These are phyloP conservation scores for Sarocladium strictum DNA, from an alignment of 2,329 filamentous ascomycete species.

Conservation along the genomic window DNA sequence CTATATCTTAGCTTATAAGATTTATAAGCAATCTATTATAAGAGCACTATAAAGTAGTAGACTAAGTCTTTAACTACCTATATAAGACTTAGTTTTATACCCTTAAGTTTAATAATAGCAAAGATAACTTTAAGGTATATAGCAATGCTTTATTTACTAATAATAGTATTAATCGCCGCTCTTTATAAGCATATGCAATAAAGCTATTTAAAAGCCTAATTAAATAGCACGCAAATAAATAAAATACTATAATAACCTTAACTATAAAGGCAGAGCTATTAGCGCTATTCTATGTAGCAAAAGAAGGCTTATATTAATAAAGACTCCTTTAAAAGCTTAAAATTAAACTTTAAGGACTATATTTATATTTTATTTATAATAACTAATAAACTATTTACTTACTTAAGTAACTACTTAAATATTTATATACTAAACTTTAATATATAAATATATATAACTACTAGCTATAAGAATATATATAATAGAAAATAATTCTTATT, in stretches of 20 bases:
- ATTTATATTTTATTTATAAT: neutral
- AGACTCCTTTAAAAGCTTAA: neutral
- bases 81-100: neutral
- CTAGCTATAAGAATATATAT: neutral
- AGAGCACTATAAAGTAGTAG: neutral
- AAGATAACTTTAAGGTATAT: neutral
- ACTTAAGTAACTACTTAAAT: neutral
- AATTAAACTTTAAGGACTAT: neutral
- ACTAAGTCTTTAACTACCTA: neutral
- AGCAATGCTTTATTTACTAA: neutral
- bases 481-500: neutral
- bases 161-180: neutral
- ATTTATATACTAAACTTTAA: neutral
- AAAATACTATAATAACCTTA: slow-evolving; percentile 1
- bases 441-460: neutral
- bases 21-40: neutral
- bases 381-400: neutral
- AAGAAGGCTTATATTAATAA: neutral
- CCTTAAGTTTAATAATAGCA: neutral
- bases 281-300: neutral
- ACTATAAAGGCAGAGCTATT: neutral
- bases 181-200: neutral
- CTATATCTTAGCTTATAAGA: neutral
- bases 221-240: neutral
- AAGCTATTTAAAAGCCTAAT: neutral